Base-by-base conservation (phyloP, 2,329 filamentous ascomycete genomes). In the Didymellaceae sp. region DNA sequence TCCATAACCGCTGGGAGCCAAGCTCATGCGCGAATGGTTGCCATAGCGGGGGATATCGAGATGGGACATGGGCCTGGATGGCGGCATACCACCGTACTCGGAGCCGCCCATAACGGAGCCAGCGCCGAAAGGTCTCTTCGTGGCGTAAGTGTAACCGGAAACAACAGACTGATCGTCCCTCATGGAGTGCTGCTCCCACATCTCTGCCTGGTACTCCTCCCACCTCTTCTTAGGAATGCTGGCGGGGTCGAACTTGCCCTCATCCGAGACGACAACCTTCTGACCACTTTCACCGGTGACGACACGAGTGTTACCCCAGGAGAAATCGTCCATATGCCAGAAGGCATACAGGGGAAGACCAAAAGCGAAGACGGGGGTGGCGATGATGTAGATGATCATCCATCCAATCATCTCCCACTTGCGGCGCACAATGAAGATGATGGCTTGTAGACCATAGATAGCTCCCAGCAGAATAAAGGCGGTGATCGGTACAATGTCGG, bases 331-430 rank as follows among this genome's bases (percentile, higher is more conserved):
- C 94, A 97, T 97, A 78, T 97, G 85, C 94, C 94, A 99, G 83
- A 99, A 99, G 40, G 93, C 83, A 74, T 97, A 97, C 21, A 99
- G 78, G 0, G 94, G 94, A 34, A 99, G 82, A 51, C 84, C 91
- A 57, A 96, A 91, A 33, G 90, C 87, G 81, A 96, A 99, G 58
- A 99, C 84, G 0, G 93, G 93, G 55, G 96, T 89, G 45, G 94
- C 93, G 22, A 94, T 57, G 52, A 99, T 84, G 75, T 99, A 99
- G 57, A 99, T 86, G 62, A 99, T 81, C 91, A 99, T 97, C 94
- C 94, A 99, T 26, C 93, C 94, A 62, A 99, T 88, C 93, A 97
- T 97, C 74, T 99, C 93, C 94, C 94, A 99, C 78, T 97, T 97
- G 67, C 93, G 89, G 51, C 91, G 89, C 48, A 97, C 70, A 66